Conservation (phyloP, 2,329 filamentous ascomycete genomes). For the Stemphylium vesicarium region DNA sequence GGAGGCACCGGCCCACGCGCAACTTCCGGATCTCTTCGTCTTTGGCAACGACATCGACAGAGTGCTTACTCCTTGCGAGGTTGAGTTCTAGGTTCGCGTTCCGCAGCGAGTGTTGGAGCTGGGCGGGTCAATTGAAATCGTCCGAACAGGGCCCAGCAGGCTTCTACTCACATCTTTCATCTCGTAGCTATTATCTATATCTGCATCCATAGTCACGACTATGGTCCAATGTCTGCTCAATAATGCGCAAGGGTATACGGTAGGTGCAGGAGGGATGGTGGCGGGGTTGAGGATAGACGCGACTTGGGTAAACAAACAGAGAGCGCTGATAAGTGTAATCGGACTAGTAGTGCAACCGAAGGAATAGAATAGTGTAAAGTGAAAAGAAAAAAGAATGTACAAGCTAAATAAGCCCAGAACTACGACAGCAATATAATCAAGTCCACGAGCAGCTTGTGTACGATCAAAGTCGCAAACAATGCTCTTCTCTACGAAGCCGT, state of each 20-base stretch:
- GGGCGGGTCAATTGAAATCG: slow-evolving; percentile 21
- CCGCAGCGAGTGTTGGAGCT: slow-evolving; percentile 59
- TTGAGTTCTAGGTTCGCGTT: slow-evolving; percentile 68
- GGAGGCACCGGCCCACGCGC: slow-evolving; percentile 67
- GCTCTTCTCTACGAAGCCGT: neutral
- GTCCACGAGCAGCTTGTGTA: neutral
- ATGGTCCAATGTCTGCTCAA: slow-evolving; percentile 34
- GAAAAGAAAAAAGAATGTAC: neutral
- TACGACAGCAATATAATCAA: neutral
- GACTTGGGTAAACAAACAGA: slow-evolving; percentile 45
- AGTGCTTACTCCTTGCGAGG: slow-evolving; percentile 69
- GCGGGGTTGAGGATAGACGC: slow-evolving; percentile 35
- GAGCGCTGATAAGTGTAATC: slow-evolving; percentile 4
- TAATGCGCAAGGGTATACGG: slow-evolving; percentile 19
- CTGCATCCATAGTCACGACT: slow-evolving; percentile 33
- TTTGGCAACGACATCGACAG: slow-evolving; percentile 71
- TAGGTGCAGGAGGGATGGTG: slow-evolving; percentile 18
- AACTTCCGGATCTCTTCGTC: slow-evolving; percentile 76
- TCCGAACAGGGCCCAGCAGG: slow-evolving; percentile 1
- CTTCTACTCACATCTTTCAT: slow-evolving; percentile 44
- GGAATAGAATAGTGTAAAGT: neutral
- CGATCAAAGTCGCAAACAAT: neutral
- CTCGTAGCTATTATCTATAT: slow-evolving; percentile 37
- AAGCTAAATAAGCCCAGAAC: neutral
- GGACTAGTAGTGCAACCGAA: neutral